Conservation (phyloP, 225 moss, liverwort and hornwort species). For the Straminergon stramineum region DNA sequence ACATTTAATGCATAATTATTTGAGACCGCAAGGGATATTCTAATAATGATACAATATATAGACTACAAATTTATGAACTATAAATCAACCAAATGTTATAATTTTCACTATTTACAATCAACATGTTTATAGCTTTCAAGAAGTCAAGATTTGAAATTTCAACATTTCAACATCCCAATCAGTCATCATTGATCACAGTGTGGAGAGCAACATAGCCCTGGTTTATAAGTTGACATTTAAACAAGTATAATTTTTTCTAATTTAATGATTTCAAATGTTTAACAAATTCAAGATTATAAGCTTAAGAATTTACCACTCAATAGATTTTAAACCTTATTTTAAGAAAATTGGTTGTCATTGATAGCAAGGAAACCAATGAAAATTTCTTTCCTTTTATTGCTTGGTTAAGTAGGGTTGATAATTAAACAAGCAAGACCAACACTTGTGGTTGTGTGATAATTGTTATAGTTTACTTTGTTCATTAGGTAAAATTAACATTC, state of each 20-base stretch:
- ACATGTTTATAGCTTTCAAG: too few species aligned
- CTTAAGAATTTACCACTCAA: not conserved
- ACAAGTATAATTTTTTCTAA: not conserved
- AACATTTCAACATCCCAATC: not conserved
- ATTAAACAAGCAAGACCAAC: not conserved
- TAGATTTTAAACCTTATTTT: not conserved
- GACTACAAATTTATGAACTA: not conserved
- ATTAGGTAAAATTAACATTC: not conserved
- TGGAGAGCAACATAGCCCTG: rapidly evolving
- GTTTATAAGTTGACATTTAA: not conserved
- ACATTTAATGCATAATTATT: not conserved
- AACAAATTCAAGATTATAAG: too few species aligned
- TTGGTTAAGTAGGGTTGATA: too few species aligned
- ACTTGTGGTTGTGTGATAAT: not conserved
- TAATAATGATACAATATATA: not conserved
- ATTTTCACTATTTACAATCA: not conserved
- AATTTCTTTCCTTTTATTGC: not conserved
- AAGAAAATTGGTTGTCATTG: not conserved
- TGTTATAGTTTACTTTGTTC: too few species aligned
- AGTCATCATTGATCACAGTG: not conserved
- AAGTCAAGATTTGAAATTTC: not conserved
- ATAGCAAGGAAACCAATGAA: rapidly evolving
- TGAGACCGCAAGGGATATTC: not conserved
- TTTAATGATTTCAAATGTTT: not conserved
- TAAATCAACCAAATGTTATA: not conserved